These are phyloP conservation scores for Talaromyces sp. DNA, from an alignment of 2,329 filamentous ascomycete species.

Conservation along the genomic window DNA sequence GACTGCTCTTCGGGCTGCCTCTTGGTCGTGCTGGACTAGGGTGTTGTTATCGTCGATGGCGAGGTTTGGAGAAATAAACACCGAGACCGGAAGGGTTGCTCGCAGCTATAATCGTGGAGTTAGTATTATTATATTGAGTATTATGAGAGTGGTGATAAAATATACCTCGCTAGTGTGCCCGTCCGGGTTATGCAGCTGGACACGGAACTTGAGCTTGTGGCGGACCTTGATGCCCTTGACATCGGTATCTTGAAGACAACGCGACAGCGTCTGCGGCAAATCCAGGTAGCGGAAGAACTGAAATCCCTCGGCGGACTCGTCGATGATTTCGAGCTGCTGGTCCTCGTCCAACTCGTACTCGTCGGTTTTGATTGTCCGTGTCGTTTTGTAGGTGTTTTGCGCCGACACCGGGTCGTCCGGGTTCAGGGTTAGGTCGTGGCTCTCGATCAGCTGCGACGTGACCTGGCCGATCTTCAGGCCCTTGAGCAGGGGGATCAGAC, in stretches of 20 bases:
- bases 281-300: constrained; percentile 57
- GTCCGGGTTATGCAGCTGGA: constrained; percentile 90
- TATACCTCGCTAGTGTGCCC: constrained; percentile 84
- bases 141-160: constrained; percentile 3
- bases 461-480: constrained; percentile 82
- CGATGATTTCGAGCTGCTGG: constrained; percentile 49
- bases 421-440: constrained; percentile 60
- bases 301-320: constrained; percentile 59
- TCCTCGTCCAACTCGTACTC: constrained; percentile 68
- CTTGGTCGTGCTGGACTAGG: constrained; percentile 59
- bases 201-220: constrained; percentile 87
- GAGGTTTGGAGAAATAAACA: constrained; percentile 94
- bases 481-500: constrained; percentile 82
- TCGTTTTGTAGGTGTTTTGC: constrained; percentile 53
- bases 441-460: constrained; percentile 73
- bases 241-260: constrained; percentile 86
- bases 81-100: constrained; percentile 81
- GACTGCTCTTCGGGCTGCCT: constrained; percentile 45
- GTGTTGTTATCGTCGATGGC: constrained; percentile 84
- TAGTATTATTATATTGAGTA: not conserved
- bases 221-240: constrained; percentile 84
- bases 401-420: constrained; percentile 40
- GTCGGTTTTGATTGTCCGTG: constrained; percentile 62
- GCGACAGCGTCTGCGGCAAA: constrained; percentile 74
- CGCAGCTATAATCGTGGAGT: constrained; percentile 55